These are phyloP conservation scores for Pseudocercospora macadamiae DNA, from an alignment of 2,329 filamentous ascomycete species.

Conservation along the genomic window DNA sequence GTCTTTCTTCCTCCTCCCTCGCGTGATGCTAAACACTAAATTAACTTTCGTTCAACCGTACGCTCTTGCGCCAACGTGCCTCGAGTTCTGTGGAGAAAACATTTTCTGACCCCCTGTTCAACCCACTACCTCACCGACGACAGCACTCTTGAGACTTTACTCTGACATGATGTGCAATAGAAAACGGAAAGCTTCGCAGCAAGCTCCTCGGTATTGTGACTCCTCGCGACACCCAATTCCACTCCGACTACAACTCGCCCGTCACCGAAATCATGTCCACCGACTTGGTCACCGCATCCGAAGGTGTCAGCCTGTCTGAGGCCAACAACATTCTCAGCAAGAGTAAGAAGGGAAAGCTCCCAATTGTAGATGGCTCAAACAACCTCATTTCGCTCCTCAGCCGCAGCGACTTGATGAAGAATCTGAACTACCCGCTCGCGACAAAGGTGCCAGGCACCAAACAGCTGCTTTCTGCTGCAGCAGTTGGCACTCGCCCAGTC, in stretches of 20 bases:
- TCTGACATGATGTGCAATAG: slow-evolving; percentile 53
- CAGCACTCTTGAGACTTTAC: no score
- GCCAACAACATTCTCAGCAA: slow-evolving; percentile 91
- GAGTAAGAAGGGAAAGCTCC: slow-evolving; percentile 85
- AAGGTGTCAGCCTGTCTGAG: slow-evolving; percentile 80
- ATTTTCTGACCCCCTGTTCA: slow-evolving; percentile 31
- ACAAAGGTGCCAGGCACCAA: slow-evolving; percentile 97
- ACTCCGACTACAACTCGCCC: slow-evolving; percentile 70
- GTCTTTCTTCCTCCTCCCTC: slow-evolving; percentile 34
- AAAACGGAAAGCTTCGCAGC: slow-evolving; percentile 87
- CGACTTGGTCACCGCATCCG: slow-evolving; percentile 83
- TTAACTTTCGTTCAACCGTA: slow-evolving; percentile 99
- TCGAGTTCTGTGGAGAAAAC: slow-evolving; percentile 39
- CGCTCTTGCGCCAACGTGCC: slow-evolving; percentile 57
- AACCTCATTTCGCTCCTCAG: slow-evolving; percentile 79
- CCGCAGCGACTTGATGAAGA: slow-evolving; percentile 96
- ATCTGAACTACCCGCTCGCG: slow-evolving; percentile 92
- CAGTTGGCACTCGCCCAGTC: slow-evolving; percentile 91
- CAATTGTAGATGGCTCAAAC: slow-evolving; percentile 54
- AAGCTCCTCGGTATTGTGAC: slow-evolving; percentile 98
- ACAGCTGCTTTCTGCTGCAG: slow-evolving; percentile 92
- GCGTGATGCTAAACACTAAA: slow-evolving; percentile 75
- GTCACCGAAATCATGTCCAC: slow-evolving; percentile 94
- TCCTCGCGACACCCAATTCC: slow-evolving; percentile 97
- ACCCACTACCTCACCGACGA: neutral